Conservation (phyloP, 257 asterid genomes). For the Forsythia viridissima region DNA sequence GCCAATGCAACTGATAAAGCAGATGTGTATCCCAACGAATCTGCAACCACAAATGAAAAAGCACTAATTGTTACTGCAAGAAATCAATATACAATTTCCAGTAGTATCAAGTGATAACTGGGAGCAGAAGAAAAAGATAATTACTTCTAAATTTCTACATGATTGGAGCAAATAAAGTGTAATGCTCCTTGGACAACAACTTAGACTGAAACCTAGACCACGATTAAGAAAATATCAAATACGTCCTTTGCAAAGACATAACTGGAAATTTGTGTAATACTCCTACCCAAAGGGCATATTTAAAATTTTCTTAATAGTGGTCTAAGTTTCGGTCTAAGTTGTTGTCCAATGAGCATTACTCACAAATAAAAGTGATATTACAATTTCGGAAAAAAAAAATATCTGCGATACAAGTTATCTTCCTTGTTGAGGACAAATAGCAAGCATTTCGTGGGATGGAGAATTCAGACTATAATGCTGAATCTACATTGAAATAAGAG, state of each 20-base stretch:
- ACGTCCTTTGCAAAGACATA: too few relatives aligned
- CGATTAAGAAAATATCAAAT: too few relatives aligned
- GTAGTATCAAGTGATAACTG: background rate
- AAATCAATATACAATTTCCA: constrained; percentile 15
- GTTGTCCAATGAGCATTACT: too few relatives aligned
- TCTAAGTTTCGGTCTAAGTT: too few relatives aligned
- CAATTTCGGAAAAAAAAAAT: background rate
- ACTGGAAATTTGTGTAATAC: too few relatives aligned
- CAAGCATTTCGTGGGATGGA: background rate
- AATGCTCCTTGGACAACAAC: too few relatives aligned
- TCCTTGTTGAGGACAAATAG: background rate
- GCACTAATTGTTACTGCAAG: background rate
- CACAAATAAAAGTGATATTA: too few relatives aligned
- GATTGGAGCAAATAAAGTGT: too few relatives aligned
- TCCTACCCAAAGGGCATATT: too few relatives aligned
- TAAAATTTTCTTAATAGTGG: too few relatives aligned
- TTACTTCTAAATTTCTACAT: constrained; percentile 1
- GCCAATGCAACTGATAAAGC: constrained; percentile 96
- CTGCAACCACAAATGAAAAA: constrained; percentile 52
- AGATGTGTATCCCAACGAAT: constrained; percentile 94
- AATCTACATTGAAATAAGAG: background rate
- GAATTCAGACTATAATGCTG: background rate
- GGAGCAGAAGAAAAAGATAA: background rate
- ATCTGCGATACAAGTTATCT: background rate
- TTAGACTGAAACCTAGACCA: too few relatives aligned